Conservation (phyloP, 108 stramenopile species). For the Discostella pseudostelligera region DNA sequence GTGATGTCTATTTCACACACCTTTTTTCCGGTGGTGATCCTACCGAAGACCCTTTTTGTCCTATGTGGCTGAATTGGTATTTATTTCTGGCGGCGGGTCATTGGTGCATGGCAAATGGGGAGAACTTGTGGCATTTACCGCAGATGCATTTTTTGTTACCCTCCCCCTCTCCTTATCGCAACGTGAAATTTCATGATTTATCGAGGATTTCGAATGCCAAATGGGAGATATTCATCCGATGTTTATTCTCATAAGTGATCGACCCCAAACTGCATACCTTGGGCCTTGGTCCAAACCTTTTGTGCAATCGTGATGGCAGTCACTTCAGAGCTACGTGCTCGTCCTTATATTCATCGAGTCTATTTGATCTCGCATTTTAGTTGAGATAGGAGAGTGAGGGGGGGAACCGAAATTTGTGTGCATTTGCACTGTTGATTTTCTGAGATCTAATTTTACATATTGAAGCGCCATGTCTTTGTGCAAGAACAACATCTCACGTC, state of each 20-base stretch:
- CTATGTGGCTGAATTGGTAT: constrained; percentile 5
- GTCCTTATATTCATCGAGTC: constrained; percentile 1
- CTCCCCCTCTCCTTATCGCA: neutral
- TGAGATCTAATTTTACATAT: constrained; percentile 3
- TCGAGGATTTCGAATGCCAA: constrained; percentile 20
- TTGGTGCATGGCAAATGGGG: neutral
- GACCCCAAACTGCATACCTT: constrained; percentile 20
- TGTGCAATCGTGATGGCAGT: constrained; percentile 28
- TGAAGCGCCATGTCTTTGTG: neutral
- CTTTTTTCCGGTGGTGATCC: neutral
- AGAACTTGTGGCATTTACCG: constrained; percentile 7
- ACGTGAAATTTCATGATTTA: constrained; percentile 23
- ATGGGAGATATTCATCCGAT: constrained; percentile 3
- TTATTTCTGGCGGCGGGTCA: constrained; percentile 26
- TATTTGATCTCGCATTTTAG: neutral
- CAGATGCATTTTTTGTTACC: constrained; percentile 1
- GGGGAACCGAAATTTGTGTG: neutral
- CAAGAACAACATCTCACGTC: neutral
- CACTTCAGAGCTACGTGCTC: constrained; percentile 47
- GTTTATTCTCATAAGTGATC: constrained; percentile 25
- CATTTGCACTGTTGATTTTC: neutral
- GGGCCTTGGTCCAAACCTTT: constrained; percentile 3
- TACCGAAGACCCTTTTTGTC: constrained; percentile 10
- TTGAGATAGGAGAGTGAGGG: neutral
- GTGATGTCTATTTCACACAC: constrained; percentile 9